Conservation (phyloP, 139 green algal species). For the Closterium sp. region DNA sequence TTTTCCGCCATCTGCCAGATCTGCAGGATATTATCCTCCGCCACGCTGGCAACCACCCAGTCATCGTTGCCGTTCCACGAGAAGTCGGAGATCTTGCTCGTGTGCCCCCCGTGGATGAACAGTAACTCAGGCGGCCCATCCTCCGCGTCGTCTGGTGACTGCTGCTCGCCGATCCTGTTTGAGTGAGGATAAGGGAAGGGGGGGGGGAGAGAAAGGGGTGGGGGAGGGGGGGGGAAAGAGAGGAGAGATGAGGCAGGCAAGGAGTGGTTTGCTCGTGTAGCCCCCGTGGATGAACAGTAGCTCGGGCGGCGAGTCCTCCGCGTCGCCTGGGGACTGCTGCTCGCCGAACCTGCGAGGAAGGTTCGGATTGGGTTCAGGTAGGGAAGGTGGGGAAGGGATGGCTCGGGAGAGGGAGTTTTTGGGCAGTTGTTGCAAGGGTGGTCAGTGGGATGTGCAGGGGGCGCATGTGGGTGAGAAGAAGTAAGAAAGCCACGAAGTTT, state of each 20-base stretch:
- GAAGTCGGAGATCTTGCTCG: conserved; percentile 83
- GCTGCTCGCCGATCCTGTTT: conserved; percentile 86
- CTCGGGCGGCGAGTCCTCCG: conserved; percentile 90
- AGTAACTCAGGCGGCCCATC: conserved; percentile 86
- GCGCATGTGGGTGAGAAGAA: no score
- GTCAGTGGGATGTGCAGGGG: no score
- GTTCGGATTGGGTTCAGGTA: no score
- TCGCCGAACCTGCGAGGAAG: conserved; percentile 90
- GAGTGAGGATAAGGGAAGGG: neutral
- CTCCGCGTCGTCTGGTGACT: conserved; percentile 90
- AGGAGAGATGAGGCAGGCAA: neutral
- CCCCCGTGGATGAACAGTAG: conserved; percentile 66
- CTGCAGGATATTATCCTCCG: conserved; percentile 99
- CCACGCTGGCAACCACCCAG: conserved; percentile 93
- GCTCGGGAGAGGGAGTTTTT: no score
- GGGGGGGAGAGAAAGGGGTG: neutral
- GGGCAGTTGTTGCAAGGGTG: no score
- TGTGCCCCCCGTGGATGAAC: conserved; percentile 67
- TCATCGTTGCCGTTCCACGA: conserved; percentile 86
- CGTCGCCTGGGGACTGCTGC: conserved; percentile 90
- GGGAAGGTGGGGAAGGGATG: no score
- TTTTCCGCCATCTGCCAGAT: conserved; percentile 93
- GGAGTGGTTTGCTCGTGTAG: conserved; percentile 57
- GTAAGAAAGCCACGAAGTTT: no score
- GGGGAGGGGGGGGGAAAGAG: neutral